Percentiles rank a stretch among this genome's conserved stretches.
phyloP scores from a whole-genome alignment of 495 filamentous ascomycete genomes.

The Penicillium parvum region DNA sequence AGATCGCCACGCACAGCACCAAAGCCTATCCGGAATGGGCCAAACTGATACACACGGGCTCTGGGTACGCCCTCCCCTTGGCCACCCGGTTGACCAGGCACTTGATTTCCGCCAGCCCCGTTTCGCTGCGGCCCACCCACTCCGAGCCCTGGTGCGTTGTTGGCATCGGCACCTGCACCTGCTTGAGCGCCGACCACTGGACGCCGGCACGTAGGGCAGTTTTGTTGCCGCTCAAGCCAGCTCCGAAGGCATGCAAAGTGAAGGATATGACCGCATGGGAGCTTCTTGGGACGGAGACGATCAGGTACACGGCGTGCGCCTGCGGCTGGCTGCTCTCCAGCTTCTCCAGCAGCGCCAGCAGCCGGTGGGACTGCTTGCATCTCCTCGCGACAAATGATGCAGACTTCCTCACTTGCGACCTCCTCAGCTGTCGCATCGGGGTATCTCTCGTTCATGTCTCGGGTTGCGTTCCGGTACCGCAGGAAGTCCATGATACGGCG shows the following conservation, averaged over 20 bases:
- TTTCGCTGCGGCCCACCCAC: constrained; percentile 26
- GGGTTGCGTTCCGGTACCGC: constrained; percentile 80
- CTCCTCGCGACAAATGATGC: constrained; percentile 96
- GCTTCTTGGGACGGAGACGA: constrained; percentile 83
- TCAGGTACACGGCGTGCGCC: constrained; percentile 53
- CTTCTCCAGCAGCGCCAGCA: constrained; percentile 29
- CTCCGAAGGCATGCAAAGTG: constrained; percentile 92
- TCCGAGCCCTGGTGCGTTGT: constrained; percentile 25
- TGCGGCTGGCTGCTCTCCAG: constrained; percentile 19
- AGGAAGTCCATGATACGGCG: constrained; percentile 84
- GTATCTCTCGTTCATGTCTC: constrained; percentile 88
- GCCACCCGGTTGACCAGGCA: constrained; percentile 27
- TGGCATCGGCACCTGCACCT: constrained; percentile 20
- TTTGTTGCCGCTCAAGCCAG: constrained; percentile 98
- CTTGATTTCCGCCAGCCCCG: constrained; percentile 22
- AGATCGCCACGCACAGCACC: constrained; percentile 50
- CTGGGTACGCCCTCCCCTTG: constrained; percentile 34
- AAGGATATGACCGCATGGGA: constrained; percentile 92
- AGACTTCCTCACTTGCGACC: constrained; percentile 78
- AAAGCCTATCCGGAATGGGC: constrained; percentile 55
- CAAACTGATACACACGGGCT: constrained; percentile 50
- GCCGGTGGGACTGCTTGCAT: constrained; percentile 69
- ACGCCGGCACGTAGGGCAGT: constrained; percentile 89
- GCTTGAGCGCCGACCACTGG: constrained; percentile 53
- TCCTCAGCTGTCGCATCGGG: constrained; percentile 90